A percentile compares a stretch with the other conserved stretches of the same genome.
phyloP scores from a whole-genome alignment of 1,284 basidiomycete genomes.

The Caloboletus inedulis region DNA sequence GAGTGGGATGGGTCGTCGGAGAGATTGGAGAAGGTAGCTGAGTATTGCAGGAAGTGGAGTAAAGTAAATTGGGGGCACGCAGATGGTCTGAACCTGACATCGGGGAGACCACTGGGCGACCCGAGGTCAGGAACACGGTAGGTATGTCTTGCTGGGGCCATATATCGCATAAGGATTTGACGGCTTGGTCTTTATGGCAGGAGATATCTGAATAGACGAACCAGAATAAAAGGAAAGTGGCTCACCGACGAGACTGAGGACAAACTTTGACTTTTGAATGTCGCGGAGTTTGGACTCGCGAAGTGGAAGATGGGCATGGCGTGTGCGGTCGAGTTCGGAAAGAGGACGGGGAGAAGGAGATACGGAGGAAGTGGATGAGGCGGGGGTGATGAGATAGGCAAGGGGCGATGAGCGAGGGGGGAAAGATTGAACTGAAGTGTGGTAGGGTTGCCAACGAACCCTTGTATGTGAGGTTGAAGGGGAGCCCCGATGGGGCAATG shows the following conservation, averaged over 20 bases:
- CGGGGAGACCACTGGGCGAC: slow-evolving; percentile 31
- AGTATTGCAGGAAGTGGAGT: slow-evolving; percentile 31
- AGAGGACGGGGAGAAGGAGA: slow-evolving; percentile 36
- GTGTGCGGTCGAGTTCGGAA: slow-evolving; percentile 39
- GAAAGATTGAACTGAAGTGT: slow-evolving; percentile 13
- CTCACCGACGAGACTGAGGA: slow-evolving; percentile 65
- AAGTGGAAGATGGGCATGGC: slow-evolving; percentile 28
- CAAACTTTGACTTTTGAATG: slow-evolving; percentile 59
- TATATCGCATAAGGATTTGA: slow-evolving; percentile 69
- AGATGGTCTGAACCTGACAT: slow-evolving; percentile 18
- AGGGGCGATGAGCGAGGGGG: slow-evolving; percentile 44
- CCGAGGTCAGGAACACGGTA: slow-evolving; percentile 49
- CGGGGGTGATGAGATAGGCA: slow-evolving; percentile 56
- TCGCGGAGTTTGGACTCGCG: slow-evolving; percentile 44
- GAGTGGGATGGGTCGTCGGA: slow-evolving; percentile 38
- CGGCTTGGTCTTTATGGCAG: slow-evolving; percentile 51
- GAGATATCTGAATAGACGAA: slow-evolving; percentile 17
- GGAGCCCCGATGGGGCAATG: slow-evolving; percentile 51
- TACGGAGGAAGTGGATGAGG: slow-evolving; percentile 34
- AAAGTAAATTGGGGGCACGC: slow-evolving; percentile 30
- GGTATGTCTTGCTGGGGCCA: slow-evolving; percentile 75
- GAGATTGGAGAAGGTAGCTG: slow-evolving; percentile 51
- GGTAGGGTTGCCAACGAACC: neutral
- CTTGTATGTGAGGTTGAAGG: slow-evolving; percentile 45
- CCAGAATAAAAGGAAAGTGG: slow-evolving; percentile 17